Evolutionary conservation across 2,329 filamentous ascomycete genomes (phyloP).

Genomic region (Cercospora sp.): DNA sequence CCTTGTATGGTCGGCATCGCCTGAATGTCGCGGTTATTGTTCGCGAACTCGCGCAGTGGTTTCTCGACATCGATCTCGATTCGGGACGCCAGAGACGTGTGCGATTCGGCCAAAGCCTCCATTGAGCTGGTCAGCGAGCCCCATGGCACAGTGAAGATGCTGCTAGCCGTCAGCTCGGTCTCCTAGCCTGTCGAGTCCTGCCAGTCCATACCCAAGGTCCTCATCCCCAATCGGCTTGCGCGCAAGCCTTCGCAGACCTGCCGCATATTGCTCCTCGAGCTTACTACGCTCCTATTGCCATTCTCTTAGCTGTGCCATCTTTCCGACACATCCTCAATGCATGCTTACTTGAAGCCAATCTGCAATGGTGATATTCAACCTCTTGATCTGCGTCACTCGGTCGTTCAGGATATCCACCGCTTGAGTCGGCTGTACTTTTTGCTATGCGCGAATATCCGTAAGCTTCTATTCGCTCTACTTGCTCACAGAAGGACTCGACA

Average conservation of each 20-base stretch:
- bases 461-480: neutral
- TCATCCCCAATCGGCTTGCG: conserved; percentile 58
- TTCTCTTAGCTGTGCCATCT: conserved; percentile 14
- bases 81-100: conserved; percentile 74
- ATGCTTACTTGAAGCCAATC: conserved; percentile 89
- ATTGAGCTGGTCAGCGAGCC: conserved; percentile 78
- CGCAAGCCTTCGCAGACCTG: conserved; percentile 76
- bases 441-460: conserved; percentile 54
- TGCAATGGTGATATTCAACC: conserved; percentile 85
- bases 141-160: conserved; percentile 89
- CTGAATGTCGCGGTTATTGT: conserved; percentile 71
- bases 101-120: conserved; percentile 78
- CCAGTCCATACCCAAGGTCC: conserved; percentile 72
- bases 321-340: conserved; percentile 2
- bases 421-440: conserved; percentile 75
- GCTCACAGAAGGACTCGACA: neutral
- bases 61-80: conserved; percentile 87
- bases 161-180: conserved; percentile 44
- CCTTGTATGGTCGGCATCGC: conserved; percentile 77
- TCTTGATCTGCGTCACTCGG: conserved; percentile 81
- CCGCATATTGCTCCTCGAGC: conserved; percentile 86
- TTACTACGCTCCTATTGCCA: conserved; percentile 76
- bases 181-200: neutral
- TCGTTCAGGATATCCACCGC: conserved; percentile 81
- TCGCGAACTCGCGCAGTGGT: conserved; percentile 74